Evolutionary conservation across 2,329 filamentous ascomycete genomes (phyloP).

Genomic region (Exophiala bonariae): DNA sequence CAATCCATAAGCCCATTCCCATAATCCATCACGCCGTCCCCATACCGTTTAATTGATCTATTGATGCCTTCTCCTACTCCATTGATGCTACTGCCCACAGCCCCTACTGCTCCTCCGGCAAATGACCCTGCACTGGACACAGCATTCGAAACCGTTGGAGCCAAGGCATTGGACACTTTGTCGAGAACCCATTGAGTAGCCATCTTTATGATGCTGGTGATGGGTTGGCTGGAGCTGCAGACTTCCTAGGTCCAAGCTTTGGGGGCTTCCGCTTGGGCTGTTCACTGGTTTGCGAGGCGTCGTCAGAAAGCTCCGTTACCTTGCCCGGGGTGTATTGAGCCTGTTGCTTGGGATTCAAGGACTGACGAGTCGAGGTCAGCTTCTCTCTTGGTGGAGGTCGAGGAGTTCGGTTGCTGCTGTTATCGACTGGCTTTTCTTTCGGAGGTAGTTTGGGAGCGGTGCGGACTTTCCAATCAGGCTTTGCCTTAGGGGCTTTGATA

Average conservation of each 20-base stretch:
- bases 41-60: constrained; percentile 23
- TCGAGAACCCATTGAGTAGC: constrained; percentile 28
- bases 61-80: constrained; percentile 30
- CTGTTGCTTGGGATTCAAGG: constrained; percentile 6
- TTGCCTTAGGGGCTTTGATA: constrained; percentile 28
- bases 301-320: constrained; percentile 9
- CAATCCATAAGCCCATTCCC: constrained; percentile 33
- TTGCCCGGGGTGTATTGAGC: neutral
- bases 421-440: constrained; percentile 23
- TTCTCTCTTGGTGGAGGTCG: constrained; percentile 22
- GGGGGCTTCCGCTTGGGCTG: constrained; percentile 25
- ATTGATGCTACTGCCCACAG: constrained; percentile 28
- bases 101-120: constrained; percentile 27
- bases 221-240: constrained; percentile 7
- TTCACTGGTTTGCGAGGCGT: constrained; percentile 17
- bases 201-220: constrained; percentile 20
- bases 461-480: constrained; percentile 31
- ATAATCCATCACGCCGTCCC: constrained; percentile 30
- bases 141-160: constrained; percentile 22
- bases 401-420: constrained; percentile 10
- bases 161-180: constrained; percentile 27
- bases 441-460: constrained; percentile 30
- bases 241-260: constrained; percentile 27
- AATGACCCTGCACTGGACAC: constrained; percentile 26
- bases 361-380: constrained; percentile 25